These are phyloP conservation scores for Thymus quinquecostatus DNA, from an alignment of 257 asterid genomes.

Conservation along the genomic window DNA sequence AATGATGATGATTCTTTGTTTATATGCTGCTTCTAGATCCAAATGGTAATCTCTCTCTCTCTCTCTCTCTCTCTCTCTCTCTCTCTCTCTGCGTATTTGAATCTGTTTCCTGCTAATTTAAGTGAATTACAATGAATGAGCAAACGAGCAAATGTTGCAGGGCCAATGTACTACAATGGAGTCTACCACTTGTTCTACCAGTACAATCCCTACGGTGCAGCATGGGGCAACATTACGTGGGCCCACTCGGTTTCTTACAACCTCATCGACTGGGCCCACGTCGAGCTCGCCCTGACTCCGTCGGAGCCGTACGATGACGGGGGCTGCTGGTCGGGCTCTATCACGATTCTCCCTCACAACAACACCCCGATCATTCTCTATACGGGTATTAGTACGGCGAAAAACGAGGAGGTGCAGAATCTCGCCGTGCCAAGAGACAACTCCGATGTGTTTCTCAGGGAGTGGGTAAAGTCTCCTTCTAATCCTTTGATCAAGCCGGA, in stretches of 20 bases:
- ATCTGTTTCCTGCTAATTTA: no score
- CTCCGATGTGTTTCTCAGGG: constrained; percentile 53
- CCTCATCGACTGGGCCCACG: constrained; percentile 67
- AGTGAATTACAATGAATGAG: neutral
- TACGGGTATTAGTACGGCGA: constrained; percentile 39
- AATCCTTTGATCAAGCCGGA: constrained; percentile 56
- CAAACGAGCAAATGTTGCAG: constrained; percentile 33
- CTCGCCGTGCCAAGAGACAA: constrained; percentile 56
- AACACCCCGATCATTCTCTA: constrained; percentile 54
- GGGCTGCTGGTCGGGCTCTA: constrained; percentile 76
- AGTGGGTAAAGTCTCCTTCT: constrained; percentile 55
- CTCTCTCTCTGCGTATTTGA: no score
- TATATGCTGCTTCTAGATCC: constrained; percentile 51
- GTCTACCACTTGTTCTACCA: constrained; percentile 78
- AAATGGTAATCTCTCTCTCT: constrained; percentile 48
- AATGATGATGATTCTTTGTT: constrained; percentile 22
- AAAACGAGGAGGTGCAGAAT: constrained; percentile 54
- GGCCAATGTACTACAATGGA: constrained; percentile 65
- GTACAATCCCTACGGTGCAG: constrained; percentile 59
- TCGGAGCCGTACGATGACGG: constrained; percentile 48
- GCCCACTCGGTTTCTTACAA: constrained; percentile 69
- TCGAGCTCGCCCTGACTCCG: constrained; percentile 48
- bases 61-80: no score
- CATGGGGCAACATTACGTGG: constrained; percentile 60
- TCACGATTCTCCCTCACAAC: constrained; percentile 43